phyloP scores from a whole-genome alignment of 2,329 filamentous ascomycete species.

The Ophiostoma triangulosporum region DNA sequence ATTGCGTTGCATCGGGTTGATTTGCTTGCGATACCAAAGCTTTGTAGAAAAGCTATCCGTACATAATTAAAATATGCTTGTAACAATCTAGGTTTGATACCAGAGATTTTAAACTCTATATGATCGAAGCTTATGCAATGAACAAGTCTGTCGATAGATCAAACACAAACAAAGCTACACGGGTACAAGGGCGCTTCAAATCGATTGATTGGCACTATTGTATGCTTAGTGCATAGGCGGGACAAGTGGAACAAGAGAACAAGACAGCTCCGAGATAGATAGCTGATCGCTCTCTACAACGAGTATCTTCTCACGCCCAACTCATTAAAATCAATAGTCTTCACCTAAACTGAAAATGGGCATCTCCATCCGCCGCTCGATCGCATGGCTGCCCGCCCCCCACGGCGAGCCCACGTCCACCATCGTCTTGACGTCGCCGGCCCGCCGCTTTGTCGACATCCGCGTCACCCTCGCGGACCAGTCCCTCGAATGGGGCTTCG shows the following conservation, averaged over 20 bases:
- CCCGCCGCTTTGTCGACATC: conserved; percentile 46
- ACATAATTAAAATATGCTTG: too few species aligned
- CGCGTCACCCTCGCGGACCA: conserved; percentile 27
- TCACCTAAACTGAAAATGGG: conserved; percentile 27
- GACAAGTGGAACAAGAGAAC: neutral
- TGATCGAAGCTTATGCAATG: too few species aligned
- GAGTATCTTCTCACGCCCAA: neutral
- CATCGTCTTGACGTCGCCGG: conserved; percentile 48
- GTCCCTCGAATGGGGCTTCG: conserved; percentile 51
- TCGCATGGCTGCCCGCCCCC: conserved; percentile 40
- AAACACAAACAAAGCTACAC: too few species aligned
- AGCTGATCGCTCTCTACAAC: neutral
- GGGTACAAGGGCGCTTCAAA: too few species aligned
- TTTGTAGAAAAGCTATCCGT: too few species aligned
- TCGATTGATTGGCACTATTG: neutral
- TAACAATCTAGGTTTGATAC: too few species aligned
- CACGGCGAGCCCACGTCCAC: conserved; percentile 49
- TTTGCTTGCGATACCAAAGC: neutral
- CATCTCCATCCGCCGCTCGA: conserved; percentile 45
- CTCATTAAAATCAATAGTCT: neutral
- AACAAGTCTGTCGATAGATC: too few species aligned
- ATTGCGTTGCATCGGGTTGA: neutral
- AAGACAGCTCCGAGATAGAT: too few species aligned
- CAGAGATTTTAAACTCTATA: too few species aligned
- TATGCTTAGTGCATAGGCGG: neutral